These are phyloP conservation scores for Purshia tridentata DNA, from an alignment of 306 rosid species.

Conservation along the genomic window DNA sequence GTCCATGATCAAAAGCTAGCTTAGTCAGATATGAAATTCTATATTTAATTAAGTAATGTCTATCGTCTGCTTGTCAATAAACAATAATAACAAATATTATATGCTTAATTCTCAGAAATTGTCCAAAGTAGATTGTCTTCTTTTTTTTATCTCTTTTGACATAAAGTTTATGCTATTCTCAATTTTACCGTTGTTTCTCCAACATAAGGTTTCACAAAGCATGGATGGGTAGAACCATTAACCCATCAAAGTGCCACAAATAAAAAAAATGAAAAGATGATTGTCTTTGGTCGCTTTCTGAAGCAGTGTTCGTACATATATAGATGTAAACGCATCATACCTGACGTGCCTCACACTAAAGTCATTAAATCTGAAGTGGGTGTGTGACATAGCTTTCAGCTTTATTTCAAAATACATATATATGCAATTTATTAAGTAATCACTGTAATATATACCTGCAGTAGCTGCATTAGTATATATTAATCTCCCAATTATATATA, in stretches of 20 bases:
- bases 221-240: conserved; percentile 1
- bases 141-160: neutral
- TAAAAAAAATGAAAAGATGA: neutral
- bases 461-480: neutral
- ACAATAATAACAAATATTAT: too few relatives aligned
- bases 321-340: neutral
- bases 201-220: neutral
- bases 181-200: neutral
- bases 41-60: too few relatives aligned
- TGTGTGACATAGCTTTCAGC: neutral
- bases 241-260: neutral
- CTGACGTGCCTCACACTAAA: conserved; percentile 19
- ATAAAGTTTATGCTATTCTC: neutral
- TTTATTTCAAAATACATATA: neutral
- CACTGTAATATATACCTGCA: neutral
- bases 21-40: too few relatives aligned
- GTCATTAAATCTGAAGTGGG: neutral
- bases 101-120: neutral
- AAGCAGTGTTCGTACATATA: neutral
- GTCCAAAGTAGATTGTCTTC: neutral
- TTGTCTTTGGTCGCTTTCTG: conserved; percentile 9
- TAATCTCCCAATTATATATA: neutral
- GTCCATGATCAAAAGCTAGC: too few relatives aligned
- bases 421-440: neutral
- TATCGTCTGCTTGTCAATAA: too few relatives aligned